Conservation (phyloP, 2,329 filamentous ascomycete genomes). For the Magnaporthiopsis rhizophila region DNA sequence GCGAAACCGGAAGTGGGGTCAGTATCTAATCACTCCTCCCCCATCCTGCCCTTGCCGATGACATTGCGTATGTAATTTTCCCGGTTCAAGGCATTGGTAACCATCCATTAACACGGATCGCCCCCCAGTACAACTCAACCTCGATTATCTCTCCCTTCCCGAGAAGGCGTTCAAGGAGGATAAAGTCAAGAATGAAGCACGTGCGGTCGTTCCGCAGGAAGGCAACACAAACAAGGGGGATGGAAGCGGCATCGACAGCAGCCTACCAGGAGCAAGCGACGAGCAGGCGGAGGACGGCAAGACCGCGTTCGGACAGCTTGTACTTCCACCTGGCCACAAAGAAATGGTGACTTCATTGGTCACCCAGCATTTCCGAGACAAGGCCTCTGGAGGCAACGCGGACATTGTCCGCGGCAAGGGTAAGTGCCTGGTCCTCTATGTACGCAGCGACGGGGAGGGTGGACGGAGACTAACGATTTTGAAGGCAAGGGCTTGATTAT, state of each 20-base stretch:
- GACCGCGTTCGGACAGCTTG: conserved; percentile 19
- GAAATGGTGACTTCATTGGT: conserved; percentile 22
- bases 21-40: conserved; percentile 6
- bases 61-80: no score
- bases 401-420: conserved; percentile 24
- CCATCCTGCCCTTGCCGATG: no score
- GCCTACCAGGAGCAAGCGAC: background rate
- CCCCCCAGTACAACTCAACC: conserved; percentile 11
- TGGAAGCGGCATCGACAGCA: conserved; percentile 7
- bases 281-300: no score
- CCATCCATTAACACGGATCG: background rate
- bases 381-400: conserved; percentile 14
- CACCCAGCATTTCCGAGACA: conserved; percentile 23
- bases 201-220: background rate
- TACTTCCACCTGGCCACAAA: conserved; percentile 18
- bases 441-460: no score
- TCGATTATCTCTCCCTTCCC: conserved; percentile 8
- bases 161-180: no score
- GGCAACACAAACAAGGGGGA: background rate
- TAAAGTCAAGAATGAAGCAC: background rate
- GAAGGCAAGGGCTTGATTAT: conserved; percentile 20
- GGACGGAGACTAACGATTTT: no score
- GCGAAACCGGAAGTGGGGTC: conserved; percentile 25
- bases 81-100: no score
- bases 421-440: no score